phyloP scores from a whole-genome alignment of 345 rosid species.

The Syzygium aromaticum region DNA sequence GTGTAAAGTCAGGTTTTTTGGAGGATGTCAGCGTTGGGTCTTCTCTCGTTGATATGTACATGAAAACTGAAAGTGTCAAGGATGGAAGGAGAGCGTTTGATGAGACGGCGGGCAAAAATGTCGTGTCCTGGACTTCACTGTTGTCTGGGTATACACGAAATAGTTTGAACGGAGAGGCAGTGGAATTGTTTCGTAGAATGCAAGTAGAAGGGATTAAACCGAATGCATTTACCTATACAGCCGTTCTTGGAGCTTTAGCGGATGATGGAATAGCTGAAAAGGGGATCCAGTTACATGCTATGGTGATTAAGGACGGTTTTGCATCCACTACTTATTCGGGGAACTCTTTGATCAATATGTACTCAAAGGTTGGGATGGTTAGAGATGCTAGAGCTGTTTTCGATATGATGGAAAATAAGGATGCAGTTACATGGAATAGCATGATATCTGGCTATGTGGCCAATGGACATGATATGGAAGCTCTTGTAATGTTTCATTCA shows the following conservation, averaged over 20 bases:
- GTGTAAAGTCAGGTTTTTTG: slow-evolving; percentile 49
- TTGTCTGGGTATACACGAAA: slow-evolving; percentile 50
- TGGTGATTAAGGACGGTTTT: slow-evolving; percentile 55
- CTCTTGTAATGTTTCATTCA: slow-evolving; percentile 42
- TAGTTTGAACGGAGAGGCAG: slow-evolving; percentile 33
- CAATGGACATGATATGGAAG: slow-evolving; percentile 53
- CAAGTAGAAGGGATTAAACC: slow-evolving; percentile 49
- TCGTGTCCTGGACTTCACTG: slow-evolving; percentile 89
- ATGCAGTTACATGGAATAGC: slow-evolving; percentile 68
- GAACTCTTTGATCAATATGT: slow-evolving; percentile 69
- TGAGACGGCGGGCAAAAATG: slow-evolving; percentile 53
- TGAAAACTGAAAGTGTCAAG: slow-evolving; percentile 40
- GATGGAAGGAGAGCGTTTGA: slow-evolving; percentile 61
- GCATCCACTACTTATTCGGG: slow-evolving; percentile 28
- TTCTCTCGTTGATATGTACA: slow-evolving; percentile 70
- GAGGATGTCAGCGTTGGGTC: slow-evolving; percentile 65
- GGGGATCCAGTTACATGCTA: slow-evolving; percentile 52
- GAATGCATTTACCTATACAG: slow-evolving; percentile 50
- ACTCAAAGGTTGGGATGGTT: slow-evolving; percentile 50
- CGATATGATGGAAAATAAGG: slow-evolving; percentile 37
- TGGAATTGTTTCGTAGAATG: slow-evolving; percentile 45
- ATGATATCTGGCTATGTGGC: slow-evolving; percentile 55
- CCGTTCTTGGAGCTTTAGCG: slow-evolving; percentile 63
- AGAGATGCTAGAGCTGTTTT: slow-evolving; percentile 52
- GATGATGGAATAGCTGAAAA: slow-evolving; percentile 33